Base-by-base conservation (phyloP, 2,329 filamentous ascomycete genomes). In the Monilinia fructicola region DNA sequence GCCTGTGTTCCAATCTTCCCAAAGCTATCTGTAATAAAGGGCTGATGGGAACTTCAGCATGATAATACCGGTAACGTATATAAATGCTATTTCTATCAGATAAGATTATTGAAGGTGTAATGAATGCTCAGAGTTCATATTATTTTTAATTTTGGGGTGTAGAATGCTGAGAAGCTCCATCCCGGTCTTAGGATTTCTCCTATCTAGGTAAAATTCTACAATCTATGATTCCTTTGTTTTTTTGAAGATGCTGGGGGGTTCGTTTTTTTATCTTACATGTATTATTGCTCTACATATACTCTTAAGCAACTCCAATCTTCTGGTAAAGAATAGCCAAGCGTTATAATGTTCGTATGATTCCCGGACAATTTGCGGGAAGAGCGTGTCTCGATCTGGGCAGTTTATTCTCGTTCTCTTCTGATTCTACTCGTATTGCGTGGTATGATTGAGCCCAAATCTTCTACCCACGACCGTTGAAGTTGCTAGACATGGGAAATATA, bases 51-150 rank as follows among this genome's bases (percentile, higher is more conserved):
- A 11, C 21, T 64, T 64, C 62, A n/a, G 46, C 28, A 38, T 50
- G 40, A 26, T 9, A 7, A 38, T 38, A 0, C 9, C 31, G 23
- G 3, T 5, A 0, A 9, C 21, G n/a, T n/a, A 9, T 11, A 0
- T 3, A 38, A 10, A 3, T 1, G 18, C 9, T 3, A 40, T 40
- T 4, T 6, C 53, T 18, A 21, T 18, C 7, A 56, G 23, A 2
- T 56, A 64, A 26, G 62, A 56, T 50, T 42, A 38, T 18, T 23
- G 28, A 12, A 48, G 31, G 16, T 40, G 62, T 14, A 56, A 14
- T 7, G 28, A 42, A 40, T 64, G 52, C 23, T 62, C 6, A 7
- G 23, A 23, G 35, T 28, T 11, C 7, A 53, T n/a, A 28, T 4
- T 42, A 11, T 9, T 21, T n/a, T 38, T 5, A 2, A 64, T 64